Conservation (phyloP, 164 flowering plant genomes). For the Euptelea pleiosperma region DNA sequence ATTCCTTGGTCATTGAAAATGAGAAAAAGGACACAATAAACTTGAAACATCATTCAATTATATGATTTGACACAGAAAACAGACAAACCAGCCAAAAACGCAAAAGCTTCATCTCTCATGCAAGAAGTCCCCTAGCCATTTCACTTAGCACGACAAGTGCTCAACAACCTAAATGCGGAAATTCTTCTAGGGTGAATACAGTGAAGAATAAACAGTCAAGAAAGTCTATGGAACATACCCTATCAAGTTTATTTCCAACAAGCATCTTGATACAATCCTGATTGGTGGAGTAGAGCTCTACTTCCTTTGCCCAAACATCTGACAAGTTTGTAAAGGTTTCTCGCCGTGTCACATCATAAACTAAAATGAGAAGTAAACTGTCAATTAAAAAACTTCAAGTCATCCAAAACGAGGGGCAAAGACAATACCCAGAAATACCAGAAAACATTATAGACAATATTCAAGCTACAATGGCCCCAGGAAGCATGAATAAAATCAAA, state of each 20-base stretch:
- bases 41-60: background rate
- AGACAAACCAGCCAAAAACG: background rate
- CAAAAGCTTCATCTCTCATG: background rate
- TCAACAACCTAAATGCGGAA: background rate
- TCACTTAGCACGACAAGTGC: background rate
- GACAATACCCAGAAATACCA: background rate
- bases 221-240: conserved; percentile 39
- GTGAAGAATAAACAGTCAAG: background rate
- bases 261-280: conserved; percentile 72
- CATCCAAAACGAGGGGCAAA: background rate
- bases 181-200: background rate
- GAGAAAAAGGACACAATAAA: background rate
- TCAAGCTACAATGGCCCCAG: background rate
- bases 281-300: conserved; percentile 72
- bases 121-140: background rate
- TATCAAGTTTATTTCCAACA: conserved; percentile 90
- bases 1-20: background rate
- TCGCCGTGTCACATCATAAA: conserved; percentile 84
- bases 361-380: conserved; percentile 28
- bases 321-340: conserved; percentile 76
- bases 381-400: conserved; percentile 8
- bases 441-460: too few relatives aligned
- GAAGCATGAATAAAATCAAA: background rate
- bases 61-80: background rate
- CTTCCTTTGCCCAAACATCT: conserved; percentile 73